Evolutionary conservation across 768 basidiomycete genomes (phyloP), one percentile per base, ranked within the genome.

Genomic region (Gloeopeniophorella convolvens): DNA sequence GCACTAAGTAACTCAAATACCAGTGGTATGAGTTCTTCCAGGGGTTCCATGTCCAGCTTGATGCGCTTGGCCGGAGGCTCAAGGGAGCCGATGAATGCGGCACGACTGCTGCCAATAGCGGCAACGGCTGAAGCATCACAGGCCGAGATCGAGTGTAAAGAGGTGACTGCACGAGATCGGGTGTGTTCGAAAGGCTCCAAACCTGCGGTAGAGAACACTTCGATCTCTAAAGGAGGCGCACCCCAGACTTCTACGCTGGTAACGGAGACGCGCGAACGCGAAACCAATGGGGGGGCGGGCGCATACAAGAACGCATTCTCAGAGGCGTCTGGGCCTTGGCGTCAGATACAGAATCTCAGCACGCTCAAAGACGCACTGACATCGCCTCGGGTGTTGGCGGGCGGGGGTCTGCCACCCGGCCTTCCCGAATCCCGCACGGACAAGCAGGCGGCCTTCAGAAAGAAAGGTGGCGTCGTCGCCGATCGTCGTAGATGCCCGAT

Each of bases 21-120:
- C 52, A 33, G 26, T 18, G 35, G 31, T 54, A 54, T 54, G 35
- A 54, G 46, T 47, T 39, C 26, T 35, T 48, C 47, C 32, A 54
- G 42, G n/a, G 47, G 52, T 8, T 42, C 46, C 31, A 11, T 43
- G 24, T 54, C 52, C 12, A 48, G 30, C 34, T 36, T 48, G 30
- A 28, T 32, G 11, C 42, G 42, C 36, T 54, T 44, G 6, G 46
- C 23, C n/a, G 31, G 42, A 28, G 46, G 42, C 31, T 32, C 41
- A 33, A 31, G 24, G 33, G 26, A 33, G 21, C 20, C 30, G 18
- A n/a, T 26, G 24, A 33, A 44, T 20, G 21, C 18, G 20, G 3
- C 18, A 13, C 30, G 34, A 35, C 15, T 21, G 24, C 21, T 34
- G 15, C 16, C 35, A 18, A 27, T 35, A 24, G 28, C 24, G 16